Conservation (phyloP, 1,139 yeast species). For the Diutina mesorugosa region DNA sequence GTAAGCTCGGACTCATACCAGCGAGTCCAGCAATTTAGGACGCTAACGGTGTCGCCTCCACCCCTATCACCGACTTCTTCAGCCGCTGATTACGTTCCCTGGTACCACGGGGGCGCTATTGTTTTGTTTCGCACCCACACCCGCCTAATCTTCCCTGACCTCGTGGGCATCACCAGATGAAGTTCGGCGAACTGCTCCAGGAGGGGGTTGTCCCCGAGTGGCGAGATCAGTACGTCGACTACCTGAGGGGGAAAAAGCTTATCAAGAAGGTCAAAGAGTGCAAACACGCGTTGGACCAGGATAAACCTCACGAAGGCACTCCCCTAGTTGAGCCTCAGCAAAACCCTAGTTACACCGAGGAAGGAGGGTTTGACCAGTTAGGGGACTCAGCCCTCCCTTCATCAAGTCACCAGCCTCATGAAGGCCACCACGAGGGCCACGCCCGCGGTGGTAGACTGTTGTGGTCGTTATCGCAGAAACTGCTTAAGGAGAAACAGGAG, state of each 20-base stretch:
- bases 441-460: not conserved
- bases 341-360: not conserved
- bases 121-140: not conserved
- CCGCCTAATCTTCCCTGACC: not conserved
- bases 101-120: not conserved
- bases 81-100: not conserved
- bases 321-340: conserved; percentile 15
- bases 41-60: too few relatives aligned
- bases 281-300: conserved; percentile 5
- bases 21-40: too few relatives aligned
- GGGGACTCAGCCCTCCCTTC: not conserved
- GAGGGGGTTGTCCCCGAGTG: conserved; percentile 73
- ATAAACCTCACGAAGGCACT: conserved; percentile 12
- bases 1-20: too few relatives aligned
- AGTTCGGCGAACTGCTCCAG: conserved; percentile 46
- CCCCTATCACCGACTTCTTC: too few relatives aligned
- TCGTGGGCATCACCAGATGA: conserved; percentile 24
- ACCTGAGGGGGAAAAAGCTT: conserved; percentile 38
- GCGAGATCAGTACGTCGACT: conserved; percentile 71
- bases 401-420: conserved; percentile 1
- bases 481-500: conserved; percentile 8
- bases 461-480: conserved; percentile 5
- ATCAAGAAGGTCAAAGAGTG: conserved; percentile 15
- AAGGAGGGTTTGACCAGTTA: not conserved
- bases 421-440: not conserved